Percentiles rank a stretch among this genome's conserved stretches.
Conservation (phyloP, 108 stramenopile genomes). For the Licmophora abbreviata region DNA sequence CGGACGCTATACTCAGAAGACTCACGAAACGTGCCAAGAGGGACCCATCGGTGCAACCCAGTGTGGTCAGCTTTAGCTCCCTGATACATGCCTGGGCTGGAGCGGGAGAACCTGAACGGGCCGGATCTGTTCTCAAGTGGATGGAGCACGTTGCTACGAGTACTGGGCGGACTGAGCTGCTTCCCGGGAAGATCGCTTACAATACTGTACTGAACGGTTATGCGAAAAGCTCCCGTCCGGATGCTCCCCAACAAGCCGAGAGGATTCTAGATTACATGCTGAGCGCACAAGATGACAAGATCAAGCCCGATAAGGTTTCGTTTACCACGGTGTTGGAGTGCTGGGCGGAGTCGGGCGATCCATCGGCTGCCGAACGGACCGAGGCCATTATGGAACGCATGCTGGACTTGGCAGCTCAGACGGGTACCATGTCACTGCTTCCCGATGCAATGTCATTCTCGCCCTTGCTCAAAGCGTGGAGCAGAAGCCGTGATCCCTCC, state of each 20-base stretch:
- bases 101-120: conserved; percentile 2
- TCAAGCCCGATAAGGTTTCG: conserved; percentile 53
- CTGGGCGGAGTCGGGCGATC: conserved; percentile 6
- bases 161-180: too few relatives aligned
- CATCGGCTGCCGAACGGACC: conserved; percentile 8
- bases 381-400: conserved; percentile 9
- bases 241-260: conserved; percentile 40
- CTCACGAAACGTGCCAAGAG: too few relatives aligned
- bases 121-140: neutral
- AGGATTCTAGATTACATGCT: conserved; percentile 44
- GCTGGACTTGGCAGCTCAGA: neutral
- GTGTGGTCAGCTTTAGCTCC: neutral
- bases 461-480: too few relatives aligned
- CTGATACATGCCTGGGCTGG: neutral
- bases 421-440: too few relatives aligned
- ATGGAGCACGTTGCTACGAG: too few relatives aligned
- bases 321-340: conserved; percentile 31
- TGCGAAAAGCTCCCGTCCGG: conserved; percentile 17
- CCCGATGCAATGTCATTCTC: too few relatives aligned
- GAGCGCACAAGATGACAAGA: conserved; percentile 17
- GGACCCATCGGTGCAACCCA: too few relatives aligned
- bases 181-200: conserved; percentile 2
- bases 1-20: conserved; percentile 20
- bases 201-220: conserved; percentile 24
- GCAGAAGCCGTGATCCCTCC: neutral